Evolutionary conservation across 768 basidiomycete genomes (phyloP).

Genomic region (Lactarius quietus): DNA sequence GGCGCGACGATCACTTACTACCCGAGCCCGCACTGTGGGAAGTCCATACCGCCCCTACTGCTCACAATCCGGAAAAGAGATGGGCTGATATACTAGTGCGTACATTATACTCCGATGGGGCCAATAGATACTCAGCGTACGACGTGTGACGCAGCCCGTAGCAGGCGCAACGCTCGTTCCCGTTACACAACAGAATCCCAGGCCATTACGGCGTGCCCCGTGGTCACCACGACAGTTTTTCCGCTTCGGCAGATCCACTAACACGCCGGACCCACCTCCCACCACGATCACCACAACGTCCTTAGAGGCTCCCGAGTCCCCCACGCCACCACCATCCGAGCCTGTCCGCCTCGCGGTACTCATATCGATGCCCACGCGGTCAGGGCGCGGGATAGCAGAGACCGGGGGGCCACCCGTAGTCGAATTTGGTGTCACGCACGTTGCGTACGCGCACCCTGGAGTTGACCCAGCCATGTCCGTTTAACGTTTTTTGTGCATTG

Average conservation of each 20-base stretch:
- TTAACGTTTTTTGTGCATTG: not conserved
- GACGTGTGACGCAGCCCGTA: too few species aligned
- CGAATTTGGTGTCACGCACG: conserved; percentile 15
- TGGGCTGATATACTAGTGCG: conserved; percentile 16
- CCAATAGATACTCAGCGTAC: too few species aligned
- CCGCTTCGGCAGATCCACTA: not conserved
- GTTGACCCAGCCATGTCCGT: too few species aligned
- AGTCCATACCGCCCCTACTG: not conserved
- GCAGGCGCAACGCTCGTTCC: not conserved
- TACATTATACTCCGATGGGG: not conserved
- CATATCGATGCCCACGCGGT: conserved; percentile 13
- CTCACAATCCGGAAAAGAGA: conserved; percentile 9
- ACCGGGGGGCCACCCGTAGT: conserved; percentile 7
- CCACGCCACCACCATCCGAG: not conserved
- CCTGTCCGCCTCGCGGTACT: conserved; percentile 3
- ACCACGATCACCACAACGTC: not conserved
- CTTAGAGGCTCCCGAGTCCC: not conserved
- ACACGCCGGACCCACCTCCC: not conserved
- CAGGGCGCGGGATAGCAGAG: not conserved
- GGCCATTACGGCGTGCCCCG: not conserved
- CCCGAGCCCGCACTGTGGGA: conserved; percentile 18
- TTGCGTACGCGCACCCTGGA: not conserved
- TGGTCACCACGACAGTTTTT: not conserved
- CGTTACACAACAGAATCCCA: not conserved
- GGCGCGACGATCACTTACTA: not conserved